Base-by-base conservation (phyloP, 805 yeast species). In the Metschnikowia continentalis region DNA sequence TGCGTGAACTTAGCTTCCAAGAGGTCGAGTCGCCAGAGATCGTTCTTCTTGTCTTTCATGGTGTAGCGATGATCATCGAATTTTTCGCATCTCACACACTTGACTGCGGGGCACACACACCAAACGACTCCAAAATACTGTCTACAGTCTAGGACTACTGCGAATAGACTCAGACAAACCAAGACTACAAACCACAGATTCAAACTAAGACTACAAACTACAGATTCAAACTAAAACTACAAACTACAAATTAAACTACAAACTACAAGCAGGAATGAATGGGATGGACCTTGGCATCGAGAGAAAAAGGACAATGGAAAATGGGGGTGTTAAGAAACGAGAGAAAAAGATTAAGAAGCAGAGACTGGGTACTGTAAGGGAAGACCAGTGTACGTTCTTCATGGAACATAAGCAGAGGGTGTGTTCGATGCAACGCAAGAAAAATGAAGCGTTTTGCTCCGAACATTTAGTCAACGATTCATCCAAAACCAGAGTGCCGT, bases 361-460 rank as follows among this genome's bases (percentile, higher is more conserved):
- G 19, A 47, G 37, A 32, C 32, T 32, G 39, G 47, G 30, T 4
- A 26, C 5, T 8, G 11, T 47, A 13, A 46, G 19, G 19, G 55
- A 41, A 54, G 48, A 54, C 42, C 55, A 71, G 67, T 80, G 90
- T 64, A 76, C 74, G 52, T 82, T 61, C 59, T 69, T 72, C 44
- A 63, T 84, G 15, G 68, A 63, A 11, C 75, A 74, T 60, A 83
- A 80, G 64, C 75, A 75, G 36, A 70, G 88, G 49, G 67, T 65
- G 42, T 87, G 95, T 65, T 79, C 81, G 3, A 75, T 86, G 77
- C 83, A 83, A 52, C 69, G 86, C 32, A 75, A 77, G 50, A 65
- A 70, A 10, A 77, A 67, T 32, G 73, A 72, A 20, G 63, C 64
- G 37, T 84, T 64, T 60, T 87, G 95, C 64, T 79, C 86, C 7